Percentiles rank a stretch among this genome's conserved stretches.
phyloP scores from a whole-genome alignment of 805 yeast species.

The Isabelozyma heimii region DNA sequence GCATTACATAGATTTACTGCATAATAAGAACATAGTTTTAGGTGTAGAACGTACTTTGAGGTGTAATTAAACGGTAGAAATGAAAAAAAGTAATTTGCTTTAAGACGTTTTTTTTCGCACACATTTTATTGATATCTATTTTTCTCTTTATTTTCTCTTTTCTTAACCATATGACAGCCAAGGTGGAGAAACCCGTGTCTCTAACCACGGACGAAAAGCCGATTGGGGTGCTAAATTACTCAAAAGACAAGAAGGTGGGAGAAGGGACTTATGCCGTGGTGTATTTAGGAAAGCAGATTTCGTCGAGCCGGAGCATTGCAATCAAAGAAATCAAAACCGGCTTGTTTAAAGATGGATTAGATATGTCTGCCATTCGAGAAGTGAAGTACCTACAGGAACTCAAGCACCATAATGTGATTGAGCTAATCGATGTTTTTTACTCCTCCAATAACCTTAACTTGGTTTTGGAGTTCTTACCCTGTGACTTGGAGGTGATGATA shows the following conservation, averaged over 20 bases:
- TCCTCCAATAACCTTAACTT: conserved; percentile 65
- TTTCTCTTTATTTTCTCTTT: not conserved
- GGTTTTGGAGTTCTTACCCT: conserved; percentile 85
- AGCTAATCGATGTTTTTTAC: conserved; percentile 82
- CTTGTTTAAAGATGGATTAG: conserved; percentile 91
- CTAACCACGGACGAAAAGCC: not conserved
- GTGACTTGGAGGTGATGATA: conserved; percentile 86
- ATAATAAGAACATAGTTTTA: not conserved
- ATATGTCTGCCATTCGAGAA: conserved; percentile 96
- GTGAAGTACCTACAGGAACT: conserved; percentile 85
- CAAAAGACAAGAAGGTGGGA: conserved; percentile 83
- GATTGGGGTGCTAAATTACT: conserved; percentile 19
- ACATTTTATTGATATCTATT: not conserved
- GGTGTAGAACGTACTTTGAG: not conserved
- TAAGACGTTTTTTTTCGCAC: not conserved
- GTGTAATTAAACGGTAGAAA: not conserved
- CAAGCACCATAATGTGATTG: conserved; percentile 71
- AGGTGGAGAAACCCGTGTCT: not conserved
- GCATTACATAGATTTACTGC: not conserved
- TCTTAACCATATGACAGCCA: not conserved
- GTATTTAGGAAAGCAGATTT: conserved; percentile 69
- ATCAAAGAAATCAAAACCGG: conserved; percentile 95
- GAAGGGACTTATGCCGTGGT: conserved; percentile 99
- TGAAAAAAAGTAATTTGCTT: too few species aligned
- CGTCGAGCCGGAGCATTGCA: conserved; percentile 65